phyloP scores from a whole-genome alignment of 345 rosid species.

The Eucalyptus curtisii region DNA sequence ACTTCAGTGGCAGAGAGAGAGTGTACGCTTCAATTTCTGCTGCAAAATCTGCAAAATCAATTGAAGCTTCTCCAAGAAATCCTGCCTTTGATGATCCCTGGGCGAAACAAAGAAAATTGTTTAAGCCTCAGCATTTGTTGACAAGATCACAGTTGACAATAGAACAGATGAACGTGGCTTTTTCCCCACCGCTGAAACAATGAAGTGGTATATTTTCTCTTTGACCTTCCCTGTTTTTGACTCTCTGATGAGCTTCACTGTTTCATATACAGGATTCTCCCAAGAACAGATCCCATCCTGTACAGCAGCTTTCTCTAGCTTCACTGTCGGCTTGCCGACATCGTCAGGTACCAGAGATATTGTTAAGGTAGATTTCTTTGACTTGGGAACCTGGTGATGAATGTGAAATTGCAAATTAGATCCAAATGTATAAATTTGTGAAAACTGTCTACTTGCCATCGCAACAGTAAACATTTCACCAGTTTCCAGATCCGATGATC shows the following conservation, averaged over 20 bases:
- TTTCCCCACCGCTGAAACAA: conserved; percentile 59
- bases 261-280: conserved; percentile 76
- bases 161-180: not conserved
- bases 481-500: not conserved
- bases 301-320: conserved; percentile 57
- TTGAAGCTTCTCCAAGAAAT: conserved; percentile 81
- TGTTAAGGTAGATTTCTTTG: conserved; percentile 73
- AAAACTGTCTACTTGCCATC: not conserved
- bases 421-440: not conserved
- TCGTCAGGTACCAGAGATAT: conserved; percentile 88
- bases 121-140: not conserved
- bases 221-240: conserved; percentile 59
- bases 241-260: conserved; percentile 54
- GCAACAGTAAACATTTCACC: not conserved
- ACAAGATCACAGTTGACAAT: not conserved
- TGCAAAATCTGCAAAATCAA: conserved; percentile 83
- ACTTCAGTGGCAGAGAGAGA: conserved; percentile 78
- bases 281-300: conserved; percentile 77
- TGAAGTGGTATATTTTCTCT: conserved; percentile 79
- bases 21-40: conserved; percentile 51
- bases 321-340: conserved; percentile 77
- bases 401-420: not conserved
- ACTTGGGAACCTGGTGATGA: conserved; percentile 60
- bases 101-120: not conserved
- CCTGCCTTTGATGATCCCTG: conserved; percentile 85